These are phyloP conservation scores for Aspergillus indologenus DNA, from an alignment of 495 filamentous ascomycete species.

Conservation along the genomic window DNA sequence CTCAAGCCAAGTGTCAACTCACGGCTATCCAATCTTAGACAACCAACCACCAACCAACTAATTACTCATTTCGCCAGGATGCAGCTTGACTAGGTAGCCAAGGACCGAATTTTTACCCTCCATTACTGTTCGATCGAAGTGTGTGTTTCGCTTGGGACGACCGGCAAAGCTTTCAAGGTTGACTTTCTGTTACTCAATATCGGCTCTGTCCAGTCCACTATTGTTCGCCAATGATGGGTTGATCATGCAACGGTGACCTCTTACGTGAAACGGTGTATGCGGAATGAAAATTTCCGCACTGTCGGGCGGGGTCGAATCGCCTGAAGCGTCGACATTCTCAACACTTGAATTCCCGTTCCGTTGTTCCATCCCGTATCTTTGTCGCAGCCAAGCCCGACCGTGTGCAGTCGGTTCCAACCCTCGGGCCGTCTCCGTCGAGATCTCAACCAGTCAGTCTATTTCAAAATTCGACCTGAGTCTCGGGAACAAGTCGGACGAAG, in stretches of 20 bases:
- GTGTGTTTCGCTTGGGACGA: neutral
- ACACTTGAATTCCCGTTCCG: neutral
- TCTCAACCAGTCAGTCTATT: neutral
- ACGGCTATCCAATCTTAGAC: no score
- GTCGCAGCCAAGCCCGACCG: constrained; percentile 6
- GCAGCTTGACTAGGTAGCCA: neutral
- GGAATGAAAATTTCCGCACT: neutral
- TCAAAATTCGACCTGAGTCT: neutral
- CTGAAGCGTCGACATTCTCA: neutral
- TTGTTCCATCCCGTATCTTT: neutral
- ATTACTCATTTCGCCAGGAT: neutral
- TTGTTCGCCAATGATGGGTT: neutral
- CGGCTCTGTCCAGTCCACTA: neutral
- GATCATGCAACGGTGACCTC: neutral
- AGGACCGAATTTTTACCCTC: no score
- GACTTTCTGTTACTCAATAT: neutral
- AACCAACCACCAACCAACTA: neutral
- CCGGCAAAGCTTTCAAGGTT: neutral
- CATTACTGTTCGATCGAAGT: neutral
- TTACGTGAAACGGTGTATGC: constrained; percentile 2
- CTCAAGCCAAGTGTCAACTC: no score
- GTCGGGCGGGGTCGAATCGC: constrained; percentile 1
- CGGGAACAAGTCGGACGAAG: neutral
- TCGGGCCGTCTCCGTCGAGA: constrained; percentile 5
- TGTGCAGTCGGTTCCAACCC: neutral